phyloP scores from a whole-genome alignment of 352 stramenopile genomes.

The Pythium insidiosum region DNA sequence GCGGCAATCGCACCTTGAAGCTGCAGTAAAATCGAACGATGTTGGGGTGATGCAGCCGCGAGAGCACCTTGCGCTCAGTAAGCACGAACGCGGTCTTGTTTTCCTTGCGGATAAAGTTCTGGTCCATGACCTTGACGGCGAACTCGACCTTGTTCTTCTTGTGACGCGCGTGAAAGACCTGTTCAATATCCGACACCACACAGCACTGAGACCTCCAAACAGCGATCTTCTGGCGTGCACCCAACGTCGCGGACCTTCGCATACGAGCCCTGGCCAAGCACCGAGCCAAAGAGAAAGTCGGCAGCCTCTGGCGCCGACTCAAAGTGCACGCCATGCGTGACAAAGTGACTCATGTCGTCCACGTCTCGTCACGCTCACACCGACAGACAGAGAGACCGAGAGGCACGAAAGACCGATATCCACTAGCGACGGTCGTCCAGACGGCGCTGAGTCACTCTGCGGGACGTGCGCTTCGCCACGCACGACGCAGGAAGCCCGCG shows the following conservation, averaged over 20 bases:
- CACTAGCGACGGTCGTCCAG: too few species aligned
- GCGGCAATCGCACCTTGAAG: constrained; percentile 73
- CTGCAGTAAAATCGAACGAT: constrained; percentile 89
- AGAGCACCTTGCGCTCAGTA: constrained; percentile 88
- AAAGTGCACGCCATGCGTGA: constrained; percentile 34
- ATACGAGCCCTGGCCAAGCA: constrained; percentile 85
- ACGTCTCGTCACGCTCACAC: too few species aligned
- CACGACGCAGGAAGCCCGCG: too few species aligned
- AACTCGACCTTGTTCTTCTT: constrained; percentile 80
- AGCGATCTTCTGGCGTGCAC: too few species aligned
- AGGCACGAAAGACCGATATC: too few species aligned
- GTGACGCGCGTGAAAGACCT: constrained; percentile 84
- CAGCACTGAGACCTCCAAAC: too few species aligned
- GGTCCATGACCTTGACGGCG: constrained; percentile 90
- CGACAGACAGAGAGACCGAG: too few species aligned
- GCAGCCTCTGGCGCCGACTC: constrained; percentile 53
- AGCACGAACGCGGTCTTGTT: constrained; percentile 89
- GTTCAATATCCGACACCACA: too few species aligned
- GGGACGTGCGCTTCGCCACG: too few species aligned
- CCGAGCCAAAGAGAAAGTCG: constrained; percentile 84
- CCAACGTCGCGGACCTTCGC: constrained; percentile 45
- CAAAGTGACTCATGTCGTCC: constrained; percentile 15
- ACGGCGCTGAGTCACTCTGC: too few species aligned
- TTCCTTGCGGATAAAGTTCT: constrained; percentile 86
- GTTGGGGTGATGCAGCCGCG: constrained; percentile 76